Evolutionary conservation across 192 early-diverging fungal genomes (phyloP).

Genomic region (Rhizoclosmatium globosum): DNA sequence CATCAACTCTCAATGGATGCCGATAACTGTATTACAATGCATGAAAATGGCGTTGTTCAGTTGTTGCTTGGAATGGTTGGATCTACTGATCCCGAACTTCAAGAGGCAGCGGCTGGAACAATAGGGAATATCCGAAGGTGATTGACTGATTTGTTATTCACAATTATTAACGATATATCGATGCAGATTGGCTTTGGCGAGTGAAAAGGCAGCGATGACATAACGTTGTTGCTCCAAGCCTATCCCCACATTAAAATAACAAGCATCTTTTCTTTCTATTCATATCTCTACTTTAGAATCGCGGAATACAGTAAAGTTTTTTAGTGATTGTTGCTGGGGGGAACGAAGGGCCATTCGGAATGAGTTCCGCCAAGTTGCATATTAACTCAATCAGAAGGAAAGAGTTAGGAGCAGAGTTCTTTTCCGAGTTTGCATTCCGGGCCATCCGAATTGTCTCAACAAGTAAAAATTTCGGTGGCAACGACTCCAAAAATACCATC

Average conservation of each 20-base stretch:
- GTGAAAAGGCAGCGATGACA: slow-evolving; percentile 62
- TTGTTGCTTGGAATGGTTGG: slow-evolving; percentile 72
- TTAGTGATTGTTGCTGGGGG: background rate
- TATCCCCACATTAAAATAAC: background rate
- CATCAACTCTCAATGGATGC: slow-evolving; percentile 78
- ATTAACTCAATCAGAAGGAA: no score
- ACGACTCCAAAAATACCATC: background rate
- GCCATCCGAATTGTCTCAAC: background rate
- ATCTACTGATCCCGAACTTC: slow-evolving; percentile 59
- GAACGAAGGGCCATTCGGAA: background rate
- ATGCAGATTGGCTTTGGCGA: slow-evolving; percentile 63
- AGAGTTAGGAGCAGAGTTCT: no score
- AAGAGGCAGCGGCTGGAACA: slow-evolving; percentile 72
- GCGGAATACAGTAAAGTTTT: background rate
- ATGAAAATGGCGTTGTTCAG: slow-evolving; percentile 73
- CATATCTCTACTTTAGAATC: background rate
- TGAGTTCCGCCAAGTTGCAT: background rate
- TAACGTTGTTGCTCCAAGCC: background rate
- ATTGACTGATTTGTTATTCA: background rate
- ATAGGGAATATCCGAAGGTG: slow-evolving; percentile 73
- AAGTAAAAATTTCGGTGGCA: background rate
- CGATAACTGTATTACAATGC: slow-evolving; percentile 76
- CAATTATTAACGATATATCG: background rate
- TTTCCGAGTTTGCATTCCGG: background rate
- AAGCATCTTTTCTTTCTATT: background rate